These are phyloP conservation scores for Arthrobotrys entomopaga DNA, from an alignment of 2,329 filamentous ascomycete genomes.

Conservation along the genomic window DNA sequence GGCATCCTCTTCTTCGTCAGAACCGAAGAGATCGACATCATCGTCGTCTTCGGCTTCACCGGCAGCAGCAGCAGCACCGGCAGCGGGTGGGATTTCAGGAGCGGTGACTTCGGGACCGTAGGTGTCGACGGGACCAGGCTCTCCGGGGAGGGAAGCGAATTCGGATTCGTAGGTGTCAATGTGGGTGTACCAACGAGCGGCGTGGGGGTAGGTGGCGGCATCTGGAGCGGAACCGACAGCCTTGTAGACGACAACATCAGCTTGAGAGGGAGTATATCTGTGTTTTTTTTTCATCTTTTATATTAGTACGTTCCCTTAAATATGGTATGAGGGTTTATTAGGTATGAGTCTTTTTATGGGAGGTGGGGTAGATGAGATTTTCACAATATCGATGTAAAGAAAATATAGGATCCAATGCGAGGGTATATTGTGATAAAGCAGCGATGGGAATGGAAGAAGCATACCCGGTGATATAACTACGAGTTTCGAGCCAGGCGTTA, in stretches of 20 bases:
- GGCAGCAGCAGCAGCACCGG: constrained; percentile 75
- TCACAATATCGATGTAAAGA: constrained; percentile 67
- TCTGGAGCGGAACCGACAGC: constrained; percentile 79
- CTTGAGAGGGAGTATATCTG: constrained; percentile 77
- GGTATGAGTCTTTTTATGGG: neutral
- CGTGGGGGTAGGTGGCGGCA: constrained; percentile 88
- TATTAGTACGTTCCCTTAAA: neutral
- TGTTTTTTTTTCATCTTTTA: constrained; percentile 59
- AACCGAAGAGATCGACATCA: constrained; percentile 92
- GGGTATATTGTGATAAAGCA: constrained; percentile 26
- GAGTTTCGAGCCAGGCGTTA: constrained; percentile 77
- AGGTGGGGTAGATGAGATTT: constrained; percentile 28
- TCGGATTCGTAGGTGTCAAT: constrained; percentile 91
- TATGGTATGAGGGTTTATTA: neutral
- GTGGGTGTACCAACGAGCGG: constrained; percentile 99
- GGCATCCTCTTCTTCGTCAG: constrained; percentile 94
- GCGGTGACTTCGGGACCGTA: constrained; percentile 85
- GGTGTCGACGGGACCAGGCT: constrained; percentile 83
- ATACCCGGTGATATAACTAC: constrained; percentile 85
- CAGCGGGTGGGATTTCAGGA: constrained; percentile 78
- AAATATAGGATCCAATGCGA: constrained; percentile 67
- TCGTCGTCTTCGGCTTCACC: constrained; percentile 70
- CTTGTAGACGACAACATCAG: constrained; percentile 96
- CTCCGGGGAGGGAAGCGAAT: constrained; percentile 89
- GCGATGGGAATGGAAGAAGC: constrained; percentile 62